A percentile compares a stretch with the other conserved stretches of the same genome.
Conservation (phyloP, 768 basidiomycete genomes). For the Leccinum broughii region DNA sequence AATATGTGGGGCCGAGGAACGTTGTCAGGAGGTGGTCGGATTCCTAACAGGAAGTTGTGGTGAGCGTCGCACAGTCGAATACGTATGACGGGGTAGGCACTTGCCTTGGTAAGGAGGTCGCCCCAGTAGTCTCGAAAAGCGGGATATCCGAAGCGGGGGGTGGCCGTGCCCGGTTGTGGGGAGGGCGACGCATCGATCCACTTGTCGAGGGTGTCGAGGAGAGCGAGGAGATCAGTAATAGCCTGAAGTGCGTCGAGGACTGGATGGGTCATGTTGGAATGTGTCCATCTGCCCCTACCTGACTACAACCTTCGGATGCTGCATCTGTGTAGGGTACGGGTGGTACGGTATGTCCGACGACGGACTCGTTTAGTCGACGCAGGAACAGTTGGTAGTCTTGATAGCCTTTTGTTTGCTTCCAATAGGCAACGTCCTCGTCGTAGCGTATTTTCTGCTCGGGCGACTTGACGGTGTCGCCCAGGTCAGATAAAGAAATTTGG, state of each 20-base stretch:
- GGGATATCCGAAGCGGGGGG: conserved; percentile 91
- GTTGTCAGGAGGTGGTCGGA: conserved; percentile 48
- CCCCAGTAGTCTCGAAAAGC: conserved; percentile 84
- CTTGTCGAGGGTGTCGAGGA: conserved; percentile 64
- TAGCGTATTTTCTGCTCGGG: conserved; percentile 62
- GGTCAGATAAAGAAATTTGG: conserved; percentile 27
- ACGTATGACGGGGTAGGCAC: conserved; percentile 3
- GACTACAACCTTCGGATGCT: conserved; percentile 6
- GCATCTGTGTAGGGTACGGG: conserved; percentile 2
- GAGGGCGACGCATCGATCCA: conserved; percentile 88
- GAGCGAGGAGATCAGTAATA: conserved; percentile 44
- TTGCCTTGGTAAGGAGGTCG: conserved; percentile 71
- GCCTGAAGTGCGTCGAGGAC: conserved; percentile 44
- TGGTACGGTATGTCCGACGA: conserved; percentile 61
- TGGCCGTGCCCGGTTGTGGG: conserved; percentile 41
- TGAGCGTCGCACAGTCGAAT: conserved; percentile 1
- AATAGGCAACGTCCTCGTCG: conserved; percentile 73
- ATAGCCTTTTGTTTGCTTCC: conserved; percentile 73
- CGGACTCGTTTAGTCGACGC: conserved; percentile 72
- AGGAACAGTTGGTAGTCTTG: conserved; percentile 75
- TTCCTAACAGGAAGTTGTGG: conserved; percentile 39
- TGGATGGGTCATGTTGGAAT: neutral
- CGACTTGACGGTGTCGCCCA: conserved; percentile 14
- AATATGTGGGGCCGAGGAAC: conserved; percentile 49
- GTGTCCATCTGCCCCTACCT: conserved; percentile 18